Evolutionary conservation across 2,329 filamentous ascomycete genomes (phyloP).

Genomic region (Hypoxylon sp.): DNA sequence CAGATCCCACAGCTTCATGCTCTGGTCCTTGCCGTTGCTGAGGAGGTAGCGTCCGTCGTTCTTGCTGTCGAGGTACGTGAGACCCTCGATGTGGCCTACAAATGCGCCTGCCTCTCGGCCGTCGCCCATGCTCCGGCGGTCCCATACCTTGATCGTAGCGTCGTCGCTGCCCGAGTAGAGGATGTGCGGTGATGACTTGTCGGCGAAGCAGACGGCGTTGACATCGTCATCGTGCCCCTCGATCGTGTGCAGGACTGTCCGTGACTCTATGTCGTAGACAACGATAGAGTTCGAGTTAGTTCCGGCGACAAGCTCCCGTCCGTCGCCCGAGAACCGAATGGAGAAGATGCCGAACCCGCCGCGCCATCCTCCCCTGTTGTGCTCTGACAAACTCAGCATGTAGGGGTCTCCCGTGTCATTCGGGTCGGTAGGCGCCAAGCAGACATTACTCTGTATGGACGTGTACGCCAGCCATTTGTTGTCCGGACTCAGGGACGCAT

Average conservation of each 20-base stretch:
- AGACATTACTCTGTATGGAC: constrained; percentile 84
- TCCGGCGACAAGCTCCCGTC: constrained; percentile 87
- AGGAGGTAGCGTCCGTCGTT: constrained; percentile 82
- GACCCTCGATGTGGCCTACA: constrained; percentile 70
- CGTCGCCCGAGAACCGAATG: constrained; percentile 90
- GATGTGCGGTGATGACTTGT: constrained; percentile 87
- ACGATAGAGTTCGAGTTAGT: constrained; percentile 81
- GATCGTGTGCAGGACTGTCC: constrained; percentile 76
- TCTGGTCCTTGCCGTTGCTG: constrained; percentile 95
- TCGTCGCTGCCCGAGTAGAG: constrained; percentile 97
- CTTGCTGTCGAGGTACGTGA: constrained; percentile 75
- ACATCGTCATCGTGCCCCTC: constrained; percentile 86
- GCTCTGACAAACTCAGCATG: constrained; percentile 73
- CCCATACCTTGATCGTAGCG: constrained; percentile 94
- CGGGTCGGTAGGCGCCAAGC: constrained; percentile 86
- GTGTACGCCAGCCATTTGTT: constrained; percentile 93
- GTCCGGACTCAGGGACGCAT: constrained; percentile 89
- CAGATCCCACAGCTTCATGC: constrained; percentile 96
- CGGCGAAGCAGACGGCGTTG: constrained; percentile 95
- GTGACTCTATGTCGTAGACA: constrained; percentile 90
- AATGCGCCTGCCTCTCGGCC: constrained; percentile 73
- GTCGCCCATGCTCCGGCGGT: constrained; percentile 89
- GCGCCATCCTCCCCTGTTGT: constrained; percentile 43
- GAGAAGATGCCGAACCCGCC: constrained; percentile 79
- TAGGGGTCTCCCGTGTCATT: constrained; percentile 81